Base-by-base conservation (phyloP, 495 filamentous ascomycete species). In the Aspergillus coremiiformis region DNA sequence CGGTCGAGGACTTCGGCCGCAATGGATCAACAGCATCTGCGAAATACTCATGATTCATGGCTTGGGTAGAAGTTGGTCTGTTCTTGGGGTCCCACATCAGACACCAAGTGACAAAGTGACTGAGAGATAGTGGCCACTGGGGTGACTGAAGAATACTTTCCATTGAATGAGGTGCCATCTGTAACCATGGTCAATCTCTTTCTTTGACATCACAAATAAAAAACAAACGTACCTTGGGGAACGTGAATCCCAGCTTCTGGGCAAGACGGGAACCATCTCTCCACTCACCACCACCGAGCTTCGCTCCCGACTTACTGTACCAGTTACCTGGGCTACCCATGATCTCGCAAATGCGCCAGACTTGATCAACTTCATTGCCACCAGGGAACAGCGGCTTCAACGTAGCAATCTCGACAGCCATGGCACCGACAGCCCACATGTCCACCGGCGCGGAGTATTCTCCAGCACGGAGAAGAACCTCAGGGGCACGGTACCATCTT, bases 301-400 rank as follows among this genome's bases (percentile, higher is more conserved):
- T 87, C 19, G 75, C 77, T 24, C 92, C 89, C 29, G 84, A 78
- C 67, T 94, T 96, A 67, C 86, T 95, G 66, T 93, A 90, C 94
- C 94, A 99, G 66, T 91, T 90, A 14, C 93, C 94, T 12, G 94
- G 94, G 73, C 92, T 96, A 19, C 94, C 94, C 94, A 99, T 99
- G 52, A 99, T 95, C 67, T 99, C 94, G 64, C 94, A 99, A 1
- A 99, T 87, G 56, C 94, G 84, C 94, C 94, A 99, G 9, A 99
- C 92, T 69, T 99, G 94, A 61, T 97, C 94, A 4, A 99, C 94
- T 68, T 99, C 94, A 61, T 99, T 99, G 51, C 89, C 88, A 59
- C 94, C 94, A 3, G 94, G 94, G 72, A 99, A 99, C 9, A 99
- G 70, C 5, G 94, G 94, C 73, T 97, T 99, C 49, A 99, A 66